Conservation (phyloP, 768 basidiomycete genomes). For the Guyanaporus albipodus region DNA sequence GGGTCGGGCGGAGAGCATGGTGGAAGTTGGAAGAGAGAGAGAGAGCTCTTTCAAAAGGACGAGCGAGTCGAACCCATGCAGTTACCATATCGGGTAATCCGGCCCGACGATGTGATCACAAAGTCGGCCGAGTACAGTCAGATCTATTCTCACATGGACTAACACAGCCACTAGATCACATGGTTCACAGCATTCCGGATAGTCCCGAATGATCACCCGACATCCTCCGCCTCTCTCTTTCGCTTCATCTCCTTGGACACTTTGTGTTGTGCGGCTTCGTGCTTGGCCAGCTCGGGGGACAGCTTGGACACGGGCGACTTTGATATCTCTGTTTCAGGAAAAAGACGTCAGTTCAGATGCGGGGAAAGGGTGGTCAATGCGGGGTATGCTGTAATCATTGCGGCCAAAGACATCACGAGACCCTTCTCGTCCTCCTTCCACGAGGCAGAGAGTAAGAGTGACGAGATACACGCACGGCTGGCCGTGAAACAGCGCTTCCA, state of each 20-base stretch:
- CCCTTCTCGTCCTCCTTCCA: too few species aligned
- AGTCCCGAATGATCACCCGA: constrained; percentile 45
- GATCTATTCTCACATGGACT: too few species aligned
- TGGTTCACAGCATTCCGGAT: too few species aligned
- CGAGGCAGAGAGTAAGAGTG: too few species aligned
- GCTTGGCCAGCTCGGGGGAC: constrained; percentile 80
- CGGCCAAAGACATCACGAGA: not conserved
- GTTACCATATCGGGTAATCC: constrained; percentile 16
- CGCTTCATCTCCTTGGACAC: constrained; percentile 95
- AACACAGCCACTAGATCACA: too few species aligned
- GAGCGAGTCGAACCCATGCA: constrained; percentile 1
- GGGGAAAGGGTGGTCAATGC: constrained; percentile 9
- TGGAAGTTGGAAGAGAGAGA: not conserved
- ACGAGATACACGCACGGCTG: too few species aligned
- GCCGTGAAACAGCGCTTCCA: not conserved
- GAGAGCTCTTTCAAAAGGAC: too few species aligned
- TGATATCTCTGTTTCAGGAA: constrained; percentile 62
- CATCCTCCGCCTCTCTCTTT: constrained; percentile 81
- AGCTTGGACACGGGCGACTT: constrained; percentile 94
- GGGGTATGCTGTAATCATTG: constrained; percentile 2
- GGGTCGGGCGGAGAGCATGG: constrained; percentile 38
- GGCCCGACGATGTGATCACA: constrained; percentile 17
- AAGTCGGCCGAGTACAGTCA: constrained; percentile 17
- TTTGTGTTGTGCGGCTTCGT: constrained; percentile 88
- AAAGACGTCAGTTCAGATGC: not conserved